A percentile compares a stretch with the other conserved stretches of the same genome.
Conservation (phyloP, 75 land plant species). For the Selaginella tamariscina region DNA sequence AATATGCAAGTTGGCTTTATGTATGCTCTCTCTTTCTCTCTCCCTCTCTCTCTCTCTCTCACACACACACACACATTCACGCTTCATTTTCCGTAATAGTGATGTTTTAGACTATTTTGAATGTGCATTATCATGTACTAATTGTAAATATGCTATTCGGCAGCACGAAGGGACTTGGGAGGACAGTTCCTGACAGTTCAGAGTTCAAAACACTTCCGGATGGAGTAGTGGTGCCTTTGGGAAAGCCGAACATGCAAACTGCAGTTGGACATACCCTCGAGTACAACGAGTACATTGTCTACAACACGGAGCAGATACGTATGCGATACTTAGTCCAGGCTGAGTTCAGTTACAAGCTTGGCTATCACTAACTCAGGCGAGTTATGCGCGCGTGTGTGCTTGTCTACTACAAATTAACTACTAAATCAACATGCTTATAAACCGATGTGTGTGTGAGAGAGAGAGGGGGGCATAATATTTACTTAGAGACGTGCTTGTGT, state of each 20-base stretch:
- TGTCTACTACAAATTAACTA: too few relatives aligned
- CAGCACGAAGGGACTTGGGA: conserved; percentile 97
- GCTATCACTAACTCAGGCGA: too few relatives aligned
- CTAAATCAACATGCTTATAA: too few relatives aligned
- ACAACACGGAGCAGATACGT: conserved; percentile 74
- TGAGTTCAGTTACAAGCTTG: conserved; percentile 59
- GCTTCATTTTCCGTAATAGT: not conserved
- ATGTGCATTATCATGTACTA: not conserved
- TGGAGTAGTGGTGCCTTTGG: conserved; percentile 70
- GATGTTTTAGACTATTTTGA: not conserved
- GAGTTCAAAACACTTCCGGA: conserved; percentile 48
- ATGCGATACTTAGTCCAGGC: conserved; percentile 86
- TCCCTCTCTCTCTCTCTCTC: not conserved
- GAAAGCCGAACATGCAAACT: conserved; percentile 38
- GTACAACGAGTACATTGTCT: conserved; percentile 96
- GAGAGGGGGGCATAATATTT: too few relatives aligned
- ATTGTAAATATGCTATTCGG: not conserved
- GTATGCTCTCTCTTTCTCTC: not conserved
- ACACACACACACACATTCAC: not conserved
- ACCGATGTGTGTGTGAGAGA: too few relatives aligned
- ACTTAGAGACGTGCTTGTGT: too few relatives aligned
- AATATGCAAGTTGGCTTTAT: not conserved
- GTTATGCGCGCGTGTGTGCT: too few relatives aligned
- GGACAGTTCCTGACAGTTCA: conserved; percentile 56
- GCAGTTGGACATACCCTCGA: not conserved